These are phyloP conservation scores for Parachaetomium inaequale DNA, from an alignment of 495 filamentous ascomycete genomes.

Conservation along the genomic window DNA sequence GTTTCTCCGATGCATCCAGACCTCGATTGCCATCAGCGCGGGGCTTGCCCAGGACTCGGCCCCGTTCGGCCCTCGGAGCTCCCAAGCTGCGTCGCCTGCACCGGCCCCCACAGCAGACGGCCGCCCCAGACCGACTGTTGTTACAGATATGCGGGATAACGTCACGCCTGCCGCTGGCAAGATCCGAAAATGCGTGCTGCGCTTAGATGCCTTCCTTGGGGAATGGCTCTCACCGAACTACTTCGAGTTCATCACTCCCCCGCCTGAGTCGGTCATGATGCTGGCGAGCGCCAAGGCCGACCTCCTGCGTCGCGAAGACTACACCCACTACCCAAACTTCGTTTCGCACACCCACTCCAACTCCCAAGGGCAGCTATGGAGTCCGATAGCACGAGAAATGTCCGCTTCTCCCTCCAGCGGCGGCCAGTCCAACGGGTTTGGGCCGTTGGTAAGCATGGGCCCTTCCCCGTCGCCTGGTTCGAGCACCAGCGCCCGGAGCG, in stretches of 20 bases:
- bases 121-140: constrained; percentile 18
- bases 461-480: constrained; percentile 28
- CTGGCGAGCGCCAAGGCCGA: constrained; percentile 82
- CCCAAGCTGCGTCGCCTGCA: not conserved
- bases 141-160: constrained; percentile 6
- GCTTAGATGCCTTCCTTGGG: constrained; percentile 87
- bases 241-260: constrained; percentile 85
- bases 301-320: constrained; percentile 66
- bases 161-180: not conserved
- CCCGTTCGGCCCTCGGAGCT: constrained; percentile 29
- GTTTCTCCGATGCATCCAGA: constrained; percentile 89
- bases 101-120: constrained; percentile 9
- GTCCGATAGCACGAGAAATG: constrained; percentile 12
- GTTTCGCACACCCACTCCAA: constrained; percentile 33
- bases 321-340: constrained; percentile 46
- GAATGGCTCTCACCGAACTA: constrained; percentile 95
- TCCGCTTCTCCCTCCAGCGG: constrained; percentile 9
- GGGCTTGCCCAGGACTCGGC: constrained; percentile 70
- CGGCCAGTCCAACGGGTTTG: constrained; percentile 20
- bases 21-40: constrained; percentile 81
- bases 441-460: constrained; percentile 25
- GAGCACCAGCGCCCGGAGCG: constrained; percentile 20
- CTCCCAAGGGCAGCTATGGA: constrained; percentile 43
- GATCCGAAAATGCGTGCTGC: constrained; percentile 57
- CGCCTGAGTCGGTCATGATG: constrained; percentile 81